Conservation (phyloP, 2,329 filamentous ascomycete species). For the Claviceps digitariae region DNA sequence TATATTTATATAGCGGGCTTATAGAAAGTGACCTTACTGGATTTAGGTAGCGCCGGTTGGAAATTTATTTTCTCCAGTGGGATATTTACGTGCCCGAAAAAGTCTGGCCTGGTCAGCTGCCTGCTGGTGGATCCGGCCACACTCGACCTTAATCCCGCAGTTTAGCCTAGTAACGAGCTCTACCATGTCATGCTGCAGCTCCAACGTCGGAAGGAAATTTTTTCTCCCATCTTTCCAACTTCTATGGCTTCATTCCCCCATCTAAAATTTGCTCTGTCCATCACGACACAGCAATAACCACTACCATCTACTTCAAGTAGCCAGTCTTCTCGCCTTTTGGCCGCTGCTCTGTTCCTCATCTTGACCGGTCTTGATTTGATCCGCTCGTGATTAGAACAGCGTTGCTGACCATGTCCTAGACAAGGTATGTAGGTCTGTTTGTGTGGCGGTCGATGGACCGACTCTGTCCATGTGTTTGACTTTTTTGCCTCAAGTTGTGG, state of each 20-base stretch:
- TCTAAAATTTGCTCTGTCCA: neutral
- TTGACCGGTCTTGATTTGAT: neutral
- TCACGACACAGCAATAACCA: neutral
- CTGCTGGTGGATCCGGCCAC: too few relatives aligned
- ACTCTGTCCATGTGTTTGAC: neutral
- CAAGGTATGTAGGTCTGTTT: conserved; percentile 12
- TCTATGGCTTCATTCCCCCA: neutral
- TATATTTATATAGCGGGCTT: too few relatives aligned
- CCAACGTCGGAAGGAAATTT: neutral
- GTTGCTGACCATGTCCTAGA: conserved; percentile 18
- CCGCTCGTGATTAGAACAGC: conserved; percentile 3
- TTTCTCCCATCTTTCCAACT: neutral
- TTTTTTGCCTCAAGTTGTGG: too few relatives aligned
- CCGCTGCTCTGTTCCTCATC: neutral
- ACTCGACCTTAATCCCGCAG: neutral
- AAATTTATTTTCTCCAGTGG: too few relatives aligned
- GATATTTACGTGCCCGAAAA: too few relatives aligned
- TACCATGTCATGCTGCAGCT: neutral
- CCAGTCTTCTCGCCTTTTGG: neutral
- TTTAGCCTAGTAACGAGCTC: neutral
- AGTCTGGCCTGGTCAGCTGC: too few relatives aligned
- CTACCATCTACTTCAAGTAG: neutral
- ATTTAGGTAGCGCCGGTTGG: too few relatives aligned
- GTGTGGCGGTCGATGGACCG: too few relatives aligned
- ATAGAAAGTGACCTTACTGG: too few relatives aligned